phyloP scores from a whole-genome alignment of 2,329 filamentous ascomycete species.

The Colletotrichum agaves region DNA sequence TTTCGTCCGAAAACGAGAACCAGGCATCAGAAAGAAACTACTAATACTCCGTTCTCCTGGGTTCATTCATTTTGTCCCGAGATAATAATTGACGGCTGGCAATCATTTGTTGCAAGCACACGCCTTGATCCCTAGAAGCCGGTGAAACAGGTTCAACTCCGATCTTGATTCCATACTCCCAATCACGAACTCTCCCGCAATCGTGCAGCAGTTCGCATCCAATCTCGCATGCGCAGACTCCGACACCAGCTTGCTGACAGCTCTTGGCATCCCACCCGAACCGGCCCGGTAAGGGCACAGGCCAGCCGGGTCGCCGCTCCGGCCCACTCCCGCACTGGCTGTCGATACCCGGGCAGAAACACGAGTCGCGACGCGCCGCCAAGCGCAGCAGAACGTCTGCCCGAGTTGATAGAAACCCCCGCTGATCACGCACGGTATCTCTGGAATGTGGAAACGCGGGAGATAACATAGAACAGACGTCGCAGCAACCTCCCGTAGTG shows the following conservation, averaged over 20 bases:
- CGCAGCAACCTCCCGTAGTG: neutral
- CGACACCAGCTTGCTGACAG: neutral
- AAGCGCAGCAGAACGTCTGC: neutral
- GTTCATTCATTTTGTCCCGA: too few relatives aligned
- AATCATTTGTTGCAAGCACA: too few relatives aligned
- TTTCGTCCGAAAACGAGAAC: too few relatives aligned
- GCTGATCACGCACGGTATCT: neutral
- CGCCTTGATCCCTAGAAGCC: neutral
- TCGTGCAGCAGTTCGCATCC: constrained; percentile 3
- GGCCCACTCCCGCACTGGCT: neutral
- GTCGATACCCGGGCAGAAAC: constrained; percentile 5
- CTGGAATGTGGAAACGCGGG: constrained; percentile 14
- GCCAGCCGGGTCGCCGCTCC: neutral
- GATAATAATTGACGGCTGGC: too few relatives aligned
- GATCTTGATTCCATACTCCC: neutral
- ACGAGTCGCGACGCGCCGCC: neutral
- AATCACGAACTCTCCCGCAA: neutral
- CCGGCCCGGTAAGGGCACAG: constrained; percentile 4
- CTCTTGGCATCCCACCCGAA: constrained; percentile 7
- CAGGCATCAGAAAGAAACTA: too few relatives aligned
- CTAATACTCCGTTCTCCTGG: too few relatives aligned
- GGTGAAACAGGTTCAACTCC: neutral
- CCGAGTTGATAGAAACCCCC: neutral
- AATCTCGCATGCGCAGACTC: neutral
- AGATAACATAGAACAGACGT: neutral